Conservation (phyloP, 768 basidiomycete species). For the Cystobasidium ongulense region DNA sequence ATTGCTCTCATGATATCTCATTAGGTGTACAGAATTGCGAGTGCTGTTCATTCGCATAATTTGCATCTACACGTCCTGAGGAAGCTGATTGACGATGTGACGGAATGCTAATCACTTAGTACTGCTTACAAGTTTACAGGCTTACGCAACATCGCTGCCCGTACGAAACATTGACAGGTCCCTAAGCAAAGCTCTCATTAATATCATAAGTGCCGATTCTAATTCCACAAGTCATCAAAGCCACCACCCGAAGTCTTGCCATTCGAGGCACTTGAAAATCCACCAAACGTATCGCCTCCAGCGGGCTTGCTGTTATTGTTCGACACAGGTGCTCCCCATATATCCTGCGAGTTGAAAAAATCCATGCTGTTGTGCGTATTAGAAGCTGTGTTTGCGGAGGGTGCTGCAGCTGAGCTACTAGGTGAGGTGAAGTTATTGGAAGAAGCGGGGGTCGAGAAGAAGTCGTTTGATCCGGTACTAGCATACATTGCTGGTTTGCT, state of each 20-base stretch:
- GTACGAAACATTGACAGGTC: neutral
- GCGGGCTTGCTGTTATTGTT: neutral
- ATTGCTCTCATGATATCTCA: too few species aligned
- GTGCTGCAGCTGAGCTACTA: neutral
- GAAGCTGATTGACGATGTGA: too few species aligned
- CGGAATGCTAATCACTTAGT: too few species aligned
- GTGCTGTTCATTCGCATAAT: too few species aligned
- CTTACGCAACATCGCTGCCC: neutral
- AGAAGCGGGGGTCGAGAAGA: slow-evolving; percentile 6
- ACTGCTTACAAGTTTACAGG: too few species aligned
- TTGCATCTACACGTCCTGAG: too few species aligned
- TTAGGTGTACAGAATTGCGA: too few species aligned
- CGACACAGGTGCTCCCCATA: slow-evolving; percentile 10
- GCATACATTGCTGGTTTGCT: neutral
- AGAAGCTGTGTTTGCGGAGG: neutral
- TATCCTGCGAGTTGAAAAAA: slow-evolving; percentile 23
- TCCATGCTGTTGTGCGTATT: slow-evolving; percentile 7
- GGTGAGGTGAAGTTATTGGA: neutral
- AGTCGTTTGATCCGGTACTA: neutral
- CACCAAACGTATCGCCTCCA: slow-evolving; percentile 11
- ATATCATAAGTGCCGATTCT: neutral
- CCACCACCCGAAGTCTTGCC: neutral
- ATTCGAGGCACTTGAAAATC: neutral
- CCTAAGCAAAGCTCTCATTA: neutral
- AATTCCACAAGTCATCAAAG: slow-evolving; percentile 28